phyloP scores from a whole-genome alignment of 2,329 filamentous ascomycete species.

The Diplocarpon rosae region DNA sequence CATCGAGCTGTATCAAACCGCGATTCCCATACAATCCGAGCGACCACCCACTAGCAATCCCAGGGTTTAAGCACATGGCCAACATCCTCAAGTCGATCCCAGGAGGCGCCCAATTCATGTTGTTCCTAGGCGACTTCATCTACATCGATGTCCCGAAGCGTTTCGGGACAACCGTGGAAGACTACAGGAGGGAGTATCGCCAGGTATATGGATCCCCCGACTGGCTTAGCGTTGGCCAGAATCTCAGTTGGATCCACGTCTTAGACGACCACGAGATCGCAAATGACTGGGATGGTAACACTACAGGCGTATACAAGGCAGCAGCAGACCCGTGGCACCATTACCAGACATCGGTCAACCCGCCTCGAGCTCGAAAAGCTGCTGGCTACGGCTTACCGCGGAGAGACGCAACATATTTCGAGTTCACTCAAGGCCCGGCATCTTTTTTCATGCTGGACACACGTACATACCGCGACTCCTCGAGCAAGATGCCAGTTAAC shows the following conservation, averaged over 20 bases:
- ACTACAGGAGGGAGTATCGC: conserved; percentile 85
- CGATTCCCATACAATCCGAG: conserved; percentile 81
- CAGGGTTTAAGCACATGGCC: conserved; percentile 68
- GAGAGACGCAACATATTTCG: conserved; percentile 67
- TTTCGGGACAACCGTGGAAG: conserved; percentile 58
- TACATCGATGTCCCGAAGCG: conserved; percentile 80
- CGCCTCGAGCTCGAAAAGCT: conserved; percentile 51
- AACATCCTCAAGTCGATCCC: conserved; percentile 55
- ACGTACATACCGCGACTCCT: conserved; percentile 67
- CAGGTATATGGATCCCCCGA: conserved; percentile 94
- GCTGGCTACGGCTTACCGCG: conserved; percentile 30
- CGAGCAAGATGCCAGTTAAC: conserved; percentile 47
- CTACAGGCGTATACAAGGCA: conserved; percentile 58
- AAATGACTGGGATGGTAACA: conserved; percentile 81
- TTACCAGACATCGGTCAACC: conserved; percentile 80
- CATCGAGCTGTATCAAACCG: conserved; percentile 85
- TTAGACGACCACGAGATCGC: conserved; percentile 94
- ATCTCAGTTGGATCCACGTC: conserved; percentile 95
- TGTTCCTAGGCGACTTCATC: conserved; percentile 81
- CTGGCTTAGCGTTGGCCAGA: conserved; percentile 64
- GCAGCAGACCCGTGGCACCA: conserved; percentile 55
- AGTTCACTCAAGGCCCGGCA: conserved; percentile 80
- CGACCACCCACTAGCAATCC: conserved; percentile 73
- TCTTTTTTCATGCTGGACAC: conserved; percentile 95
- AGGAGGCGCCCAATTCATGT: conserved; percentile 60